Evolutionary conservation across 176 grass and related monocot genomes (phyloP), one percentile per base, ranked within the genome.

Genomic region (Echinochloa phyllopogon): DNA sequence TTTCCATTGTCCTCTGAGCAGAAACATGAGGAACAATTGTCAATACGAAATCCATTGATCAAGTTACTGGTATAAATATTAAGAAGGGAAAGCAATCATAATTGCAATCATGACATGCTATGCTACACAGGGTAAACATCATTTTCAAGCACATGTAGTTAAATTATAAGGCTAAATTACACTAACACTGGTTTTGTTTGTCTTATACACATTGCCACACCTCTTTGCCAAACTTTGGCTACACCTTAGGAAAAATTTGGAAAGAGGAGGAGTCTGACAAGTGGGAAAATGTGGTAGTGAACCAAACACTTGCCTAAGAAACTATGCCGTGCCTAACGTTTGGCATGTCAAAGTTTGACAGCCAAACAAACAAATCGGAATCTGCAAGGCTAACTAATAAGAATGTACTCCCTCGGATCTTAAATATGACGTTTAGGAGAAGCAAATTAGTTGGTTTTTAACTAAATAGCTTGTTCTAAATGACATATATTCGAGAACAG

Each of bases 21-120:
- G 48, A 80, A 82, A 87, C 75, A 84, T 0, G 40, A 56, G 56
- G 57, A 4, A 6, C 3, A 12, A 10, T 51, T 65, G 44, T 38
- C 25, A 12, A 57, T 13, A 45, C 81, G 20, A 87, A 13, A 82
- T 76, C 15, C 21, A 67, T 12, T 45, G 6, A 16, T 67, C 7
- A 33, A 39, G 27, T 29, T 41, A 88, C 39, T 9, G 39, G 38
- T 27, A 36, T 0, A 87, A 82, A 69, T 3, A 21, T 38, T 15
- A 15, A 72, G 39, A 38, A 47, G 18, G 53, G 10, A 86, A 86
- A 65, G 2, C 6, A 74, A 36, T 47, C 6, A 44, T 52, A 42
- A 57, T 40, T 18, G 8, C 61, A 65, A 80, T 5, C 23, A 10
- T 27, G 67, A 86, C 53, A 55, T 80, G 7, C 0, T 24, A 56